These are phyloP conservation scores for Euphorbia celastroides DNA, from an alignment of 441 rosid genomes.

Conservation along the genomic window DNA sequence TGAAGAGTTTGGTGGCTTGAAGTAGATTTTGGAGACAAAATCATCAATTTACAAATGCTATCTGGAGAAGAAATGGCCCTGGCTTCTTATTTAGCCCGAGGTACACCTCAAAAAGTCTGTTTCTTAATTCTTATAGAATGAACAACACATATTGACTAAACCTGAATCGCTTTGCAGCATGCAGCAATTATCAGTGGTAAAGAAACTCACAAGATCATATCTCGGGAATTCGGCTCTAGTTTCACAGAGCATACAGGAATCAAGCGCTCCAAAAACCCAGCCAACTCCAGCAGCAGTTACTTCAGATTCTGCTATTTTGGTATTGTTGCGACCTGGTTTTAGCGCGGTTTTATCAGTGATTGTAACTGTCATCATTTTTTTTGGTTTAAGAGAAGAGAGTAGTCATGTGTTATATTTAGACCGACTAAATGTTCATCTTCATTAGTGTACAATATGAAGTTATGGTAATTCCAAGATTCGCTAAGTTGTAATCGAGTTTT, in stretches of 20 bases:
- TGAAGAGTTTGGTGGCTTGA: too few relatives aligned
- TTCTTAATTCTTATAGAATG: background rate
- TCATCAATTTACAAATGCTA: slow-evolving; percentile 1
- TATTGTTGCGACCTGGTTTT: too few relatives aligned
- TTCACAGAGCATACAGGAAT: background rate
- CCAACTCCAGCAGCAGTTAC: background rate
- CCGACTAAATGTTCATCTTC: too few relatives aligned
- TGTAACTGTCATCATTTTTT: too few relatives aligned
- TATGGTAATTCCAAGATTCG: too few relatives aligned
- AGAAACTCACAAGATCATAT: slow-evolving; percentile 2
- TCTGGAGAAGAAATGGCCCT: background rate
- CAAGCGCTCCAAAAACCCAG: background rate
- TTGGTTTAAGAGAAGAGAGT: too few relatives aligned
- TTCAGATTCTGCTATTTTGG: background rate
- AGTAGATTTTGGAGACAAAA: too few relatives aligned
- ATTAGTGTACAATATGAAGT: too few relatives aligned
- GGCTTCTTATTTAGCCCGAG: background rate
- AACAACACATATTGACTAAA: background rate
- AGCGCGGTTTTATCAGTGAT: too few relatives aligned
- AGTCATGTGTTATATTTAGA: too few relatives aligned
- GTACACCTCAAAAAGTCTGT: background rate
- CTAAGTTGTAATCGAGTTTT: too few relatives aligned
- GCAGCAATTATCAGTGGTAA: background rate
- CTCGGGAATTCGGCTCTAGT: slow-evolving; percentile 8
- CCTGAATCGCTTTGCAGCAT: background rate